Percentiles rank a stretch among this genome's conserved stretches.
Conservation (phyloP, 179 eudicot species). For the Gypsophila paniculata region DNA sequence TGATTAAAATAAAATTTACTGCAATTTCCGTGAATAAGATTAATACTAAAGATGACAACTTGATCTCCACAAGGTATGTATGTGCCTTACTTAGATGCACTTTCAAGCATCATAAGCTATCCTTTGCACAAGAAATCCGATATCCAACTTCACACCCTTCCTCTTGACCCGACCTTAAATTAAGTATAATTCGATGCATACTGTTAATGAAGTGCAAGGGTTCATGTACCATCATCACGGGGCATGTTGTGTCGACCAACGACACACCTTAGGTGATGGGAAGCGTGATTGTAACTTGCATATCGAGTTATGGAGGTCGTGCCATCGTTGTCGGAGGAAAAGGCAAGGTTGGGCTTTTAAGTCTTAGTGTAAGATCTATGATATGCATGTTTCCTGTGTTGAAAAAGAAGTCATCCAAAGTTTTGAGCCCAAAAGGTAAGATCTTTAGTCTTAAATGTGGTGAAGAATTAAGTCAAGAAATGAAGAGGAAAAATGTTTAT, state of each 20-base stretch:
- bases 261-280: not conserved
- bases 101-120: not conserved
- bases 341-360: not conserved
- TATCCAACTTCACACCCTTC: not conserved
- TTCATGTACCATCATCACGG: not conserved
- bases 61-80: not conserved
- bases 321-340: not conserved
- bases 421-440: not conserved
- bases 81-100: not conserved
- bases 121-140: slow-evolving; percentile 1
- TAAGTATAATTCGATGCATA: not conserved
- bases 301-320: slow-evolving; percentile 5
- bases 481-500: too few species aligned
- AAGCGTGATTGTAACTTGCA: not conserved
- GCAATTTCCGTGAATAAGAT: too few species aligned
- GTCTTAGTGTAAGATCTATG: not conserved
- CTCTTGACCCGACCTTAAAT: not conserved
- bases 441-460: not conserved
- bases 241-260: not conserved
- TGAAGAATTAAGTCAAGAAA: not conserved
- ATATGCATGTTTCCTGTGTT: not conserved
- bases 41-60: not conserved
- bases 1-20: too few species aligned
- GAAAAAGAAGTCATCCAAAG: not conserved
- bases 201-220: not conserved